Percentiles rank a stretch among this genome's conserved stretches.
These are phyloP conservation scores for Casaregolazyma lundiana DNA, from an alignment of 1,139 yeast species.

Conservation along the genomic window DNA sequence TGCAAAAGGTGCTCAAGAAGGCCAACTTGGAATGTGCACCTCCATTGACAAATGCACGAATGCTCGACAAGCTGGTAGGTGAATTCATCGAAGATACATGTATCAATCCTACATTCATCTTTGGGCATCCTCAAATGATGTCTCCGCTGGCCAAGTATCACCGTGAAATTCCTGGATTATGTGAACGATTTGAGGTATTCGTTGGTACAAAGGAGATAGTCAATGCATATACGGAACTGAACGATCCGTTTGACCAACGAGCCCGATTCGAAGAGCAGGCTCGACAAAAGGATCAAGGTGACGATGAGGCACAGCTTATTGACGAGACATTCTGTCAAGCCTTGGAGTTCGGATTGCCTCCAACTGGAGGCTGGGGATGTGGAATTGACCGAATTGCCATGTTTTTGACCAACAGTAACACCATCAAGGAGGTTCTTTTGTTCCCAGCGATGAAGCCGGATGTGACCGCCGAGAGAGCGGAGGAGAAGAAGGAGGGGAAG, in stretches of 20 bases:
- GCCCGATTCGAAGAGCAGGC: slow-evolving; percentile 98
- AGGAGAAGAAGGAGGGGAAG: slow-evolving; percentile 7
- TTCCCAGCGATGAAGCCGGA: slow-evolving; percentile 99
- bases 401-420: slow-evolving; percentile 95
- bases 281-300: slow-evolving; percentile 97
- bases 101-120: slow-evolving; percentile 95
- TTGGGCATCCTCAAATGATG: slow-evolving; percentile 99
- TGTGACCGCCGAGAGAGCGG: slow-evolving; percentile 17
- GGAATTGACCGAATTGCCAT: slow-evolving; percentile 98
- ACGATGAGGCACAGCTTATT: slow-evolving; percentile 94
- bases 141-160: slow-evolving; percentile 97
- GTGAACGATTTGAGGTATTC: slow-evolving; percentile 98
- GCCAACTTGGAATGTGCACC: slow-evolving; percentile 89
- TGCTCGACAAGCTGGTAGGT: slow-evolving; percentile 97
- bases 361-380: slow-evolving; percentile 99
- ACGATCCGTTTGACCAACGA: slow-evolving; percentile 98
- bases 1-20: slow-evolving; percentile 72
- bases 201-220: slow-evolving; percentile 98
- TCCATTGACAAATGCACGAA: slow-evolving; percentile 96
- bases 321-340: slow-evolving; percentile 98
- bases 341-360: slow-evolving; percentile 96
- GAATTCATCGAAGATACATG: slow-evolving; percentile 83
- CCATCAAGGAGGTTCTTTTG: slow-evolving; percentile 93
- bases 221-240: slow-evolving; percentile 98
- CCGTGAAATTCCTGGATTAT: slow-evolving; percentile 85